phyloP scores from a whole-genome alignment of 106 monocot genomes.

The Xerophyta viscosa region DNA sequence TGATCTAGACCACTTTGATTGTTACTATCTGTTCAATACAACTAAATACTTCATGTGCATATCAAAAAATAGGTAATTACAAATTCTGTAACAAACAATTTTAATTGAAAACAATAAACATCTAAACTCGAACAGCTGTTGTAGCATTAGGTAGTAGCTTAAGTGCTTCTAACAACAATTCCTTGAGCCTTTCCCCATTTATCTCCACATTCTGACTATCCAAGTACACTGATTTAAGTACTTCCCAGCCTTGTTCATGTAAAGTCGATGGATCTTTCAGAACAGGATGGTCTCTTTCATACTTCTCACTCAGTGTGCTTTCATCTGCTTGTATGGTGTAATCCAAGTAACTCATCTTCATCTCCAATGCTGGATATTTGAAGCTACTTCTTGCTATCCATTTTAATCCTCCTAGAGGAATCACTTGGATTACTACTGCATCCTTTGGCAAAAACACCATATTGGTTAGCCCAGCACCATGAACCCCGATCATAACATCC shows the following conservation, averaged over 20 bases:
- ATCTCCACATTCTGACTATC: constrained; percentile 46
- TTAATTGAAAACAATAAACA: too few relatives aligned
- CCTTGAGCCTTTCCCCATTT: constrained; percentile 27
- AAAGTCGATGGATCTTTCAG: constrained; percentile 41
- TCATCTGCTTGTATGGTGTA: constrained; percentile 39
- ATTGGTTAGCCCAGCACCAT: constrained; percentile 36
- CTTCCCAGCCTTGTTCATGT: constrained; percentile 30
- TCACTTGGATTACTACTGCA: constrained; percentile 24
- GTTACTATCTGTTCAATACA: too few relatives aligned
- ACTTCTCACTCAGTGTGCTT: constrained; percentile 32
- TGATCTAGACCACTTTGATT: too few relatives aligned
- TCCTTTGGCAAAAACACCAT: constrained; percentile 29
- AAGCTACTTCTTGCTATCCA: constrained; percentile 22
- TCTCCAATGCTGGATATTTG: constrained; percentile 36
- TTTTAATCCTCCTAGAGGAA: constrained; percentile 41
- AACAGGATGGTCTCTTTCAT: constrained; percentile 49
- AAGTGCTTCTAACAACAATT: too few relatives aligned
- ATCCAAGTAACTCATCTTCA: constrained; percentile 57
- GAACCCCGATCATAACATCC: constrained; percentile 43
- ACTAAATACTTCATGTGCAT: too few relatives aligned
- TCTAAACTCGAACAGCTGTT: too few relatives aligned
- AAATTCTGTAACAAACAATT: too few relatives aligned
- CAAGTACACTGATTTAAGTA: constrained; percentile 32
- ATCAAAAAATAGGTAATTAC: too few relatives aligned
- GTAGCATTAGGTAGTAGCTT: too few relatives aligned